Conservation (phyloP, 2,329 filamentous ascomycete species). For the Purpureocillium lavendulum region DNA sequence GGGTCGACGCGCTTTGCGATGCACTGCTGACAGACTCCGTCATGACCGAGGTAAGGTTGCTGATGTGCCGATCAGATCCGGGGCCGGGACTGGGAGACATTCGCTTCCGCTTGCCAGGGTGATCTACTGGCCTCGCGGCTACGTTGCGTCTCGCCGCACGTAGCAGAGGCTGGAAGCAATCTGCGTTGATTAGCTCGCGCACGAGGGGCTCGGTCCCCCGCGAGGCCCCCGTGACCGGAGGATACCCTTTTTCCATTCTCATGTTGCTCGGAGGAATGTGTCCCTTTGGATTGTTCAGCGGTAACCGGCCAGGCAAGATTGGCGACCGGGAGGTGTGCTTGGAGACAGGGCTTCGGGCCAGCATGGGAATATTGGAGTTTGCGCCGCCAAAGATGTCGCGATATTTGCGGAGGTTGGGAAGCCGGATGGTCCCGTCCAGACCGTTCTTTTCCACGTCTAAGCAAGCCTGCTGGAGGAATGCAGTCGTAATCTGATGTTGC, state of each 20-base stretch:
- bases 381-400: slow-evolving; percentile 18
- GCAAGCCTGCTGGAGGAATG: slow-evolving; percentile 77
- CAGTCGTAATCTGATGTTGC: slow-evolving; percentile 67
- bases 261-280: slow-evolving; percentile 1
- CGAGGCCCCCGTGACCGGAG: background rate
- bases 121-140: slow-evolving; percentile 7
- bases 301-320: slow-evolving; percentile 35
- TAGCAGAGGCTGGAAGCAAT: slow-evolving; percentile 23
- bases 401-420: slow-evolving; percentile 27
- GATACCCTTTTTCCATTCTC: slow-evolving; percentile 6
- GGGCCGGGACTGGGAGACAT: slow-evolving; percentile 15
- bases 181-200: slow-evolving; percentile 8
- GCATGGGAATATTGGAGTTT: slow-evolving; percentile 34
- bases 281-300: slow-evolving; percentile 20
- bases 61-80: slow-evolving; percentile 5
- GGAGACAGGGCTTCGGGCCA: slow-evolving; percentile 36
- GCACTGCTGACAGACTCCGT: background rate
- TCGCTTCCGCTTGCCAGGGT: slow-evolving; percentile 22
- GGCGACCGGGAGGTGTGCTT: slow-evolving; percentile 30
- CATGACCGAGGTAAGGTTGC: background rate
- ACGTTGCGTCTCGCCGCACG: slow-evolving; percentile 24
- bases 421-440: slow-evolving; percentile 23
- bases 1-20: background rate
- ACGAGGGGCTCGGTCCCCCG: background rate
- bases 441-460: slow-evolving; percentile 62